phyloP scores from a whole-genome alignment of 257 asterid genomes.

The Ajuga chamaepitys region DNA sequence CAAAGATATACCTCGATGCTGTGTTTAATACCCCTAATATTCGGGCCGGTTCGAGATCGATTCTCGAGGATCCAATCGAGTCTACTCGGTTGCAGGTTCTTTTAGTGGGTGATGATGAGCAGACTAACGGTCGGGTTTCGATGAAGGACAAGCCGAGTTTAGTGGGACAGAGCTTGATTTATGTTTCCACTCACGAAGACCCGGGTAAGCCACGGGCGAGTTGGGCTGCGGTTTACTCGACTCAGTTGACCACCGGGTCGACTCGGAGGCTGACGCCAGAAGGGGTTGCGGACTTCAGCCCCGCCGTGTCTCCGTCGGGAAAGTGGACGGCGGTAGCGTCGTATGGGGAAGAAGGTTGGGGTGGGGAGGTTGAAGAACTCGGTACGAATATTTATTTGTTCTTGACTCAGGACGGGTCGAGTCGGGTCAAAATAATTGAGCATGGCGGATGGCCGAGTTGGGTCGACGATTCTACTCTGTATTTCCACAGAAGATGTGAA shows the following conservation, averaged over 20 bases:
- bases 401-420: conserved; percentile 65
- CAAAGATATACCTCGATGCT: conserved; percentile 46
- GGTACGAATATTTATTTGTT: conserved; percentile 60
- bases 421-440: conserved; percentile 62
- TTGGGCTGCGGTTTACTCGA: conserved; percentile 88
- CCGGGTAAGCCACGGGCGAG: conserved; percentile 69
- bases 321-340: conserved; percentile 87
- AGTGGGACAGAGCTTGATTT: conserved; percentile 53
- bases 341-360: conserved; percentile 64
- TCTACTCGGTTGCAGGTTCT: conserved; percentile 43
- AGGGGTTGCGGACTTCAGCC: conserved; percentile 75
- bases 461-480: conserved; percentile 69
- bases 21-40: conserved; percentile 5
- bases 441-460: conserved; percentile 97
- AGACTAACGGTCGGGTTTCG: conserved; percentile 34
- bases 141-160: conserved; percentile 76
- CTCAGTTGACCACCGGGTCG: conserved; percentile 46
- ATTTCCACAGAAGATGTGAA: conserved; percentile 68
- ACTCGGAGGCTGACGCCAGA: conserved; percentile 66
- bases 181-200: conserved; percentile 77
- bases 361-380: conserved; percentile 71
- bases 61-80: conserved; percentile 21
- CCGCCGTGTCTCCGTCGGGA: conserved; percentile 91
- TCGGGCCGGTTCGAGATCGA: conserved; percentile 24
- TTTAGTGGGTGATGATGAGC: conserved; percentile 41